A percentile compares a stretch with the other conserved stretches of the same genome.
Conservation (phyloP, 2,329 filamentous ascomycete genomes). For the Myriosclerotinia curreyana region DNA sequence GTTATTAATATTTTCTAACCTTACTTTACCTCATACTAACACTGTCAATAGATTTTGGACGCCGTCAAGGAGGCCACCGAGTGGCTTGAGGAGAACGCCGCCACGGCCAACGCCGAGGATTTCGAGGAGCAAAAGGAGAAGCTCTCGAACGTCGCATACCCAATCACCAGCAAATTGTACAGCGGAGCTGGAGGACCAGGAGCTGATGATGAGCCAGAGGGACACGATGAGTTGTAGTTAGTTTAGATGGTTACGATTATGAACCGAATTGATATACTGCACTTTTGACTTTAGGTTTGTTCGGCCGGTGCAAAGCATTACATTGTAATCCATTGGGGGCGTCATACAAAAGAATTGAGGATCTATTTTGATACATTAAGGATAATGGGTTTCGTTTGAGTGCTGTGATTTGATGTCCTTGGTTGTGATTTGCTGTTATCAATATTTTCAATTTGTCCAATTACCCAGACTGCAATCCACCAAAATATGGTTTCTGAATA, state of each 20-base stretch:
- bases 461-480: no score
- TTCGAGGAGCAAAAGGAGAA: conserved; percentile 99
- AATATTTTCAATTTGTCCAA: neutral
- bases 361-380: neutral
- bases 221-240: conserved; percentile 75
- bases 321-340: conserved; percentile 16
- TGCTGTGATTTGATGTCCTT: neutral
- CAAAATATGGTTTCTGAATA: no score
- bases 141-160: conserved; percentile 92
- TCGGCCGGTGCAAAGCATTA: neutral
- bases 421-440: neutral
- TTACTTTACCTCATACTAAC: conserved; percentile 32
- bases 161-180: conserved; percentile 98
- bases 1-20: conserved; percentile 38
- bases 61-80: conserved; percentile 96
- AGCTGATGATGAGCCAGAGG: conserved; percentile 65
- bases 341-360: conserved; percentile 12
- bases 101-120: conserved; percentile 82
- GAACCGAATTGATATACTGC: conserved; percentile 8
- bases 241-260: neutral
- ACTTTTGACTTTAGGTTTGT: conserved; percentile 6
- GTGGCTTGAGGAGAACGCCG: conserved; percentile 94
- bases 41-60: conserved; percentile 68
- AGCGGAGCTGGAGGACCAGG: conserved; percentile 60
- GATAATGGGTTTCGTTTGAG: neutral